Evolutionary conservation across 768 basidiomycete species (phyloP), one percentile per base, ranked within the genome.

Genomic region (Saitozyma sp.): DNA sequence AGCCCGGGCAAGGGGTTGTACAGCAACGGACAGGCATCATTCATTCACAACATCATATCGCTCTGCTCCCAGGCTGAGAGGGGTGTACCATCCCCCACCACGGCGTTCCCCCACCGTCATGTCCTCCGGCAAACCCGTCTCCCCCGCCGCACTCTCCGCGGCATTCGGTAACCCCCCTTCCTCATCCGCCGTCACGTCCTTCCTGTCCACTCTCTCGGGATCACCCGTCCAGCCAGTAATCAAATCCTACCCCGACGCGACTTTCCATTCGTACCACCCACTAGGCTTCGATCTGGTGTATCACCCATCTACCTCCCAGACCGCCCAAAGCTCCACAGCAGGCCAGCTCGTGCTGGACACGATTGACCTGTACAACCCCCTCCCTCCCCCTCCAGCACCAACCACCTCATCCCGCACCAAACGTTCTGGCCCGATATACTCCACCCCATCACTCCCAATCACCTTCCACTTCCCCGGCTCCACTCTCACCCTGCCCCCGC

Each of bases 271-370:
- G 77, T 94, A 91, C 81, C 84, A 83, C 72, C 40, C 83, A 0
- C 83, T 94, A 39, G 94, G 94, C 10, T 71, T 95, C 70, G 94
- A 92, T 66, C 80, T 96, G 51, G 85, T 89, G 68, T 94, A 89
- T 81, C 67, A 83, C 20, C 91, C 91, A 6, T 79, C 79, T 40
- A 8, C 61, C 11, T 20, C 38, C 40, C 45, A 58, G 8, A 37
- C 9, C 81, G 8, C 17, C 16, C 38, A 17, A 52, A 19, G 3
- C 2, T 17, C 51, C 13, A 3, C 38, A 52, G 10, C 51, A 56
- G 83, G 29, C 5, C 20, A 81, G 84, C 29, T 80, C 55, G 73
- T 80, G 50, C 79, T 92, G 20, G 87, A 91, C 50, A 86, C 87
- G 40, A 83, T 96, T 46, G 91, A 96, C 77, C 78, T 96, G 40